These are phyloP conservation scores for Lachnellula subtilissima DNA, from an alignment of 2,329 filamentous ascomycete genomes.

Conservation along the genomic window DNA sequence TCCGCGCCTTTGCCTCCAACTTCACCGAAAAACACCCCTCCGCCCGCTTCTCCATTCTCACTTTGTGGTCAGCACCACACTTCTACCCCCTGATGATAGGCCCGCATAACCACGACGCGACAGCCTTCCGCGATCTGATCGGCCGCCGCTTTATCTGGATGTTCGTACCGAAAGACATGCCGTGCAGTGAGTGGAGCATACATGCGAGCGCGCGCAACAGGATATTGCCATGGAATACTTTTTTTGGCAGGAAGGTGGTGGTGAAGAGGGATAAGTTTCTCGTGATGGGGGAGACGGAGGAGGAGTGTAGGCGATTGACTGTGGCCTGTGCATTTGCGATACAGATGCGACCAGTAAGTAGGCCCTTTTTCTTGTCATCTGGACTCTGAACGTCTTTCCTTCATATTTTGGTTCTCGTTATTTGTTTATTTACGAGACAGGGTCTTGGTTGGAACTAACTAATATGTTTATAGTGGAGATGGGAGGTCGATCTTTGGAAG, in stretches of 20 bases:
- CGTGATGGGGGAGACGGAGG: slow-evolving; percentile 41
- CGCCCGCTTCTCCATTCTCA: slow-evolving; percentile 40
- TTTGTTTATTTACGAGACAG: slow-evolving; percentile 17
- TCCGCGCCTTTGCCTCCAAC: slow-evolving; percentile 31
- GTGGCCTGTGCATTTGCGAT: slow-evolving; percentile 41
- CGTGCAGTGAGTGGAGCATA: slow-evolving; percentile 39
- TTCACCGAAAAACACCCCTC: slow-evolving; percentile 26
- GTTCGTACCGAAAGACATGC: slow-evolving; percentile 45
- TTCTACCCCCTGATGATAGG: slow-evolving; percentile 46
- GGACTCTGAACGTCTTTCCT: too few relatives aligned
- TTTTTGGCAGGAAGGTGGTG: slow-evolving; percentile 36
- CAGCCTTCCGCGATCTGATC: slow-evolving; percentile 39
- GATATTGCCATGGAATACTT: slow-evolving; percentile 16
- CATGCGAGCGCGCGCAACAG: slow-evolving; percentile 34
- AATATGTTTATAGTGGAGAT: slow-evolving; percentile 28
- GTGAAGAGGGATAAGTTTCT: slow-evolving; percentile 40
- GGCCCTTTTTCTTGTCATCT: too few relatives aligned
- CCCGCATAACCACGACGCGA: slow-evolving; percentile 31
- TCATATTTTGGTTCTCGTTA: too few relatives aligned
- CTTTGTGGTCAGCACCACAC: slow-evolving; percentile 43
- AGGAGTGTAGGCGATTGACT: slow-evolving; percentile 37
- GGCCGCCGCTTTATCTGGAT: slow-evolving; percentile 44
- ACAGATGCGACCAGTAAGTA: slow-evolving; percentile 37
- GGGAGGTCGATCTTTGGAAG: slow-evolving; percentile 48
- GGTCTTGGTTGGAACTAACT: not conserved